phyloP scores from a whole-genome alignment of 2,329 filamentous ascomycete genomes.

The Diplodia mutila region DNA sequence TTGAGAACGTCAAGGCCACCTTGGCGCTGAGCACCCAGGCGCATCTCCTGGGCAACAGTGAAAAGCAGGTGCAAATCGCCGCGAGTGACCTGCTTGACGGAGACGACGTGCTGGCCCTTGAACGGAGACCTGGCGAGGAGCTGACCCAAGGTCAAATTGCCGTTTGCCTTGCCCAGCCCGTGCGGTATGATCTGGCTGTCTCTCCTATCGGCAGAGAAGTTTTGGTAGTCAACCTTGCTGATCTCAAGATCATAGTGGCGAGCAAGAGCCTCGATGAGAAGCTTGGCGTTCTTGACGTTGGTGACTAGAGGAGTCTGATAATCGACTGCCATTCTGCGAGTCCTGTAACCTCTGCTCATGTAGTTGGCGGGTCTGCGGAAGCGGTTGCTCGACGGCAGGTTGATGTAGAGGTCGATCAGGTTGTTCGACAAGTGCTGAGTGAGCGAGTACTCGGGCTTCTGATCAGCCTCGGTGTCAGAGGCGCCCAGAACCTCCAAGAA shows the following conservation, averaged over 20 bases:
- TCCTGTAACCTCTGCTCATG: conserved; percentile 97
- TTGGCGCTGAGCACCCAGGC: conserved; percentile 87
- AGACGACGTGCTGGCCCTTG: conserved; percentile 87
- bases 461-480: conserved; percentile 73
- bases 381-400: conserved; percentile 96
- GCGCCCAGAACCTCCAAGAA: conserved; percentile 80
- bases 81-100: conserved; percentile 86
- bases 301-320: conserved; percentile 96
- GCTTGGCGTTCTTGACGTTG: conserved; percentile 99
- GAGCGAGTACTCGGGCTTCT: conserved; percentile 94
- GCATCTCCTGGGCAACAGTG: conserved; percentile 97
- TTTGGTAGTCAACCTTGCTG: conserved; percentile 84
- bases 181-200: conserved; percentile 38
- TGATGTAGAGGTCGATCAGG: conserved; percentile 98
- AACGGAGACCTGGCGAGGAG: conserved; percentile 81
- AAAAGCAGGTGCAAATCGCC: conserved; percentile 91
- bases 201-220: conserved; percentile 59
- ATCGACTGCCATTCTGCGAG: conserved; percentile 96
- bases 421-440: conserved; percentile 97
- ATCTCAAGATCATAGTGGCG: conserved; percentile 86
- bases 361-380: conserved; percentile 97
- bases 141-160: conserved; percentile 64
- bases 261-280: conserved; percentile 90
- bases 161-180: conserved; percentile 59
- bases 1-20: conserved; percentile 86